Conservation (phyloP, 2,329 filamentous ascomycete genomes). For the Metarhizium album region DNA sequence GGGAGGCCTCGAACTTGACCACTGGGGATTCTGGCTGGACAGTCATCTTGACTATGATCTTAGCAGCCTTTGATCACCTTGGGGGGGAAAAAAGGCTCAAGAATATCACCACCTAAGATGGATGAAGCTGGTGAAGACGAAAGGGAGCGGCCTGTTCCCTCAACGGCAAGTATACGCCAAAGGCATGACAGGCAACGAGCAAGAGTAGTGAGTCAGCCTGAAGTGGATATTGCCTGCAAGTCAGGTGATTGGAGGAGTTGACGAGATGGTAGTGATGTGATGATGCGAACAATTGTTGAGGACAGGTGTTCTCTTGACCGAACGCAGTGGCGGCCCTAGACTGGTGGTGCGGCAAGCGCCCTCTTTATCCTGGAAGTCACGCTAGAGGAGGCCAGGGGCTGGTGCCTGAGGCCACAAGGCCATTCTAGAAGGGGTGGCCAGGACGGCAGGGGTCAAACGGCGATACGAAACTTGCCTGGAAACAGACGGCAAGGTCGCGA, state of each 20-base stretch:
- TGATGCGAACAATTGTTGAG: slow-evolving; percentile 8
- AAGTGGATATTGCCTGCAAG: slow-evolving; percentile 10
- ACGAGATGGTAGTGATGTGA: neutral
- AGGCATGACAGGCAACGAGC: slow-evolving; percentile 15
- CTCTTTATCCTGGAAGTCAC: slow-evolving; percentile 19
- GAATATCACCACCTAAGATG: too few species aligned
- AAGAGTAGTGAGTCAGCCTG: slow-evolving; percentile 13
- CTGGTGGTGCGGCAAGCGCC: neutral
- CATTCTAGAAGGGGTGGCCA: slow-evolving; percentile 2
- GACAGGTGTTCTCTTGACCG: slow-evolving; percentile 5
- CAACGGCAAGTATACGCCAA: slow-evolving; percentile 8
- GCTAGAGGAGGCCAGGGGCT: slow-evolving; percentile 14
- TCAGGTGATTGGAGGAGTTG: slow-evolving; percentile 9
- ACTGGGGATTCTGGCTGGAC: slow-evolving; percentile 30
- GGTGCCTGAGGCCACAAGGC: slow-evolving; percentile 21
- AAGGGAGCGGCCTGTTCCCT: slow-evolving; percentile 8
- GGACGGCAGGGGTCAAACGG: too few species aligned
- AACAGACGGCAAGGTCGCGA: neutral
- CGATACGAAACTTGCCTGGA: too few species aligned
- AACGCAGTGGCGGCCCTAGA: neutral
- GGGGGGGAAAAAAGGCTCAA: too few species aligned
- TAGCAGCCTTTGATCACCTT: too few species aligned
- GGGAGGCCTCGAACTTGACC: slow-evolving; percentile 43
- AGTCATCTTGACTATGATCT: slow-evolving; percentile 24
- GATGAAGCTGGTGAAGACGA: neutral